These are phyloP conservation scores for Polysphondylium violaceum DNA, from an alignment of 78 protist species.

Conservation along the genomic window DNA sequence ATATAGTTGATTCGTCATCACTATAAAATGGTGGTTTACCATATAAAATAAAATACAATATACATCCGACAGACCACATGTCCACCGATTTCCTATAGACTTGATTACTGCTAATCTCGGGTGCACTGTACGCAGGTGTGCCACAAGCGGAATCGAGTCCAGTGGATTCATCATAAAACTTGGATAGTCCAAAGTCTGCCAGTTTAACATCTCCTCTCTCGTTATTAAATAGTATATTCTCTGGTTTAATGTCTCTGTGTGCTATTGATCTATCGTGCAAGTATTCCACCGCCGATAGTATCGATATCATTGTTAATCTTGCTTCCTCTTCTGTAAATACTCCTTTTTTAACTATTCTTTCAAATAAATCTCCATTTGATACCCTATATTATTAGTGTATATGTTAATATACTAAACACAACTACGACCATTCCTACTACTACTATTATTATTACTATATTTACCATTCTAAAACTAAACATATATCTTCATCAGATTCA, in stretches of 20 bases:
- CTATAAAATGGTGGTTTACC: conserved; percentile 70
- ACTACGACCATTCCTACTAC: too few species aligned
- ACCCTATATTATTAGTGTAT: conserved; percentile 14
- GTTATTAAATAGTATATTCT: conserved; percentile 74
- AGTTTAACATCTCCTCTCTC: conserved; percentile 71
- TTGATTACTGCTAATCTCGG: conserved; percentile 84
- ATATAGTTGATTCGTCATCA: conserved; percentile 39
- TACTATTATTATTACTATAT: too few species aligned
- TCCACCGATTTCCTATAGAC: conserved; percentile 57
- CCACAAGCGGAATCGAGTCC: conserved; percentile 84
- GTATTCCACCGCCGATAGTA: conserved; percentile 77
- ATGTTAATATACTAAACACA: neutral
- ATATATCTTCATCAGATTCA: conserved; percentile 72
- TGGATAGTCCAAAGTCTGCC: conserved; percentile 86
- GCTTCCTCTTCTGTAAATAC: conserved; percentile 81
- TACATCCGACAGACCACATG: conserved; percentile 74
- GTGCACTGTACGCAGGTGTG: conserved; percentile 88
- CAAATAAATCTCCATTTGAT: conserved; percentile 86
- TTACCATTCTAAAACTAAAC: conserved; percentile 79
- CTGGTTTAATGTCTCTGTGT: conserved; percentile 87
- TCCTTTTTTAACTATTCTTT: conserved; percentile 74
- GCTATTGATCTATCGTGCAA: conserved; percentile 76
- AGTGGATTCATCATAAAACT: conserved; percentile 58
- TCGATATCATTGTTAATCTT: conserved; percentile 52
- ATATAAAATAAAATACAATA: conserved; percentile 55